Conservation (phyloP, 495 filamentous ascomycete genomes). For the Neurospora pannonica region DNA sequence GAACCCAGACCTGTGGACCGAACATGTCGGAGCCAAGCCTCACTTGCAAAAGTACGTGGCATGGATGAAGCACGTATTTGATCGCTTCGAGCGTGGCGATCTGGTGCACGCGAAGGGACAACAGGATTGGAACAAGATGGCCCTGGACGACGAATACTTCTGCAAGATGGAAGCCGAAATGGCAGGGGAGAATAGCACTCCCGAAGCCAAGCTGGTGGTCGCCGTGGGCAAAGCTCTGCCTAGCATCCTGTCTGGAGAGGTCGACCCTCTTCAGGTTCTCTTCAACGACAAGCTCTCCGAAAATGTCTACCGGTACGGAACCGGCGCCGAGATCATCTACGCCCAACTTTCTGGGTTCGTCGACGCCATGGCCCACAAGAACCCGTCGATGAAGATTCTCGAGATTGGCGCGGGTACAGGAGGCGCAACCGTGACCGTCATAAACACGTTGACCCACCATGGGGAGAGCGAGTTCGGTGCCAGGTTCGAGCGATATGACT, state of each 20-base stretch:
- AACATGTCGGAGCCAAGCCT: constrained; percentile 1
- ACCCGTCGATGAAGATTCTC: constrained; percentile 28
- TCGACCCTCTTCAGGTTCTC: constrained; percentile 30
- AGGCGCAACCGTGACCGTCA: constrained; percentile 17
- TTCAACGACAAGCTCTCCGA: constrained; percentile 7
- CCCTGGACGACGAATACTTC: constrained; percentile 6
- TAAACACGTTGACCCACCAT: neutral
- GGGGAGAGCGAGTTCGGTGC: neutral
- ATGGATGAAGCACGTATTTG: constrained; percentile 17
- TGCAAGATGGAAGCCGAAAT: no score
- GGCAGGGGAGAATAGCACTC: no score
- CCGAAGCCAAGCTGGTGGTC: constrained; percentile 12
- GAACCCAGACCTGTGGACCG: constrained; percentile 7
- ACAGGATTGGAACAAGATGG: constrained; percentile 8
- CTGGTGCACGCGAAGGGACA: constrained; percentile 7
- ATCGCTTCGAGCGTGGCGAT: constrained; percentile 7
- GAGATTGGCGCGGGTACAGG: constrained; percentile 38
- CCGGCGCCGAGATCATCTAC: constrained; percentile 1
- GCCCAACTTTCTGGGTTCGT: constrained; percentile 11
- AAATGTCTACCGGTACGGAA: constrained; percentile 5
- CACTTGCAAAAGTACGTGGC: constrained; percentile 13
- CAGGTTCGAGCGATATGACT: constrained; percentile 28
- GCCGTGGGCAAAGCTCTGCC: constrained; percentile 21
- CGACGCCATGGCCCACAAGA: constrained; percentile 15
- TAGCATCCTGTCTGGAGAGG: constrained; percentile 30